Evolutionary conservation across 768 basidiomycete species (phyloP).

Genomic region (Kwoniella dejecticola): DNA sequence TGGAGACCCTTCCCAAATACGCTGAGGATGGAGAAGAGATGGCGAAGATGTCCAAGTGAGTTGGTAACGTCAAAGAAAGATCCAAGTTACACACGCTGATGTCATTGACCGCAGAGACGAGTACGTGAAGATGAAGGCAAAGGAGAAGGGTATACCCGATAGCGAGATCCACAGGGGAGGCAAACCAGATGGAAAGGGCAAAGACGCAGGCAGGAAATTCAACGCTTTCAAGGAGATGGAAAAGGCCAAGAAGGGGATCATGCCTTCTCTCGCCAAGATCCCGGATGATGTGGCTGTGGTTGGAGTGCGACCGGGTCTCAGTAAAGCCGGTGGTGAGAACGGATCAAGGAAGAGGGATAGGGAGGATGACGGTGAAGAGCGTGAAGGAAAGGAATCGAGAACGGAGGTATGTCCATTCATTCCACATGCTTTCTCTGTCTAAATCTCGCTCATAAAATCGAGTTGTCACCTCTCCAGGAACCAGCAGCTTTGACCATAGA

Average conservation of each 20-base stretch:
- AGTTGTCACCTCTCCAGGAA: no score
- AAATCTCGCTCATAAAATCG: no score
- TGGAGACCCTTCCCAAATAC: conserved; percentile 76
- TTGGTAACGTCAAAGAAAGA: background rate
- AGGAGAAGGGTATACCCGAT: conserved; percentile 76
- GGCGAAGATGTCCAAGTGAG: conserved; percentile 83
- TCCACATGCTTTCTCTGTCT: no score
- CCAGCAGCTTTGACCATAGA: conserved; percentile 37
- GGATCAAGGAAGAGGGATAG: conserved; percentile 31
- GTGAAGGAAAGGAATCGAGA: conserved; percentile 32
- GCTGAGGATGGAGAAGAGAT: conserved; percentile 69
- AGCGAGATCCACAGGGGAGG: conserved; percentile 25
- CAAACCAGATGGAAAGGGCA: background rate
- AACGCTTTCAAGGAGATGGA: conserved; percentile 56
- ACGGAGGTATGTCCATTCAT: conserved; percentile 25
- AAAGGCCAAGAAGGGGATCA: conserved; percentile 40
- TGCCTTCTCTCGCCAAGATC: conserved; percentile 39
- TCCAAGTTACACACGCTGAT: no score
- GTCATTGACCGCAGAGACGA: conserved; percentile 62
- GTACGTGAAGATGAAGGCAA: conserved; percentile 94
- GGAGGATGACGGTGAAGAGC: conserved; percentile 46
- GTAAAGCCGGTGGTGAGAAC: conserved; percentile 22
- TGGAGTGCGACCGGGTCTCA: conserved; percentile 22
- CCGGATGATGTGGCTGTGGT: conserved; percentile 35
- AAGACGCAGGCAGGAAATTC: conserved; percentile 39